These are phyloP conservation scores for Penicillium goetzii DNA, from an alignment of 495 filamentous ascomycete species.

Conservation along the genomic window DNA sequence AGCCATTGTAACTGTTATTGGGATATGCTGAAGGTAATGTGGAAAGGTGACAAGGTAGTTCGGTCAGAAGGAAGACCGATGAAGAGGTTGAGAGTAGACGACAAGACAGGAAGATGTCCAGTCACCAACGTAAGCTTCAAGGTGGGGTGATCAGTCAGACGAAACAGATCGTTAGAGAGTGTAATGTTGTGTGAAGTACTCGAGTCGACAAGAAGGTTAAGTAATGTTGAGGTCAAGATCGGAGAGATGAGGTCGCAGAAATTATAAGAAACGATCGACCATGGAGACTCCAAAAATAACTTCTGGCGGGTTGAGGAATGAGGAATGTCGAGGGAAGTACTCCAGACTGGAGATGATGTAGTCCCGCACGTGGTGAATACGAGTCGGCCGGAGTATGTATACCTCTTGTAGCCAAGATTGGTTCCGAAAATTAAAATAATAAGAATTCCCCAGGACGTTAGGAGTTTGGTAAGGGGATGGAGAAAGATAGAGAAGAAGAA, in stretches of 20 bases:
- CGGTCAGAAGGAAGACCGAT: neutral
- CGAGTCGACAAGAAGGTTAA: neutral
- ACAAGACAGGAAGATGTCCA: neutral
- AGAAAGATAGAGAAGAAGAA: neutral
- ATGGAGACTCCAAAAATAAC: constrained; percentile 25
- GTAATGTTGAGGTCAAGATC: constrained; percentile 7
- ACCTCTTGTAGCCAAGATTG: neutral
- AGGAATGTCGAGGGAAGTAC: constrained; percentile 13
- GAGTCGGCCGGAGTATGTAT: constrained; percentile 10
- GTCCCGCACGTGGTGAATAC: constrained; percentile 31
- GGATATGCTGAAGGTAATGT: constrained; percentile 1
- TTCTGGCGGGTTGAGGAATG: constrained; percentile 7
- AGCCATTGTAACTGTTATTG: constrained; percentile 41
- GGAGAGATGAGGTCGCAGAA: constrained; percentile 1
- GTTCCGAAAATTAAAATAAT: constrained; percentile 1
- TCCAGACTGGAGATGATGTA: constrained; percentile 8
- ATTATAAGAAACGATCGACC: constrained; percentile 19
- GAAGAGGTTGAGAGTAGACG: neutral
- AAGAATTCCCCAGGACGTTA: neutral
- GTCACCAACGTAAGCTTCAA: constrained; percentile 5
- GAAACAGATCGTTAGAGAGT: neutral
- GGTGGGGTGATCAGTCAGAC: neutral
- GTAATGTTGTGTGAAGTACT: neutral
- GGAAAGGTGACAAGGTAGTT: constrained; percentile 1
- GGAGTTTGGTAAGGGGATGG: constrained; percentile 8